Base-by-base conservation (phyloP, 257 asterid species). In the Jacaranda copaia region DNA sequence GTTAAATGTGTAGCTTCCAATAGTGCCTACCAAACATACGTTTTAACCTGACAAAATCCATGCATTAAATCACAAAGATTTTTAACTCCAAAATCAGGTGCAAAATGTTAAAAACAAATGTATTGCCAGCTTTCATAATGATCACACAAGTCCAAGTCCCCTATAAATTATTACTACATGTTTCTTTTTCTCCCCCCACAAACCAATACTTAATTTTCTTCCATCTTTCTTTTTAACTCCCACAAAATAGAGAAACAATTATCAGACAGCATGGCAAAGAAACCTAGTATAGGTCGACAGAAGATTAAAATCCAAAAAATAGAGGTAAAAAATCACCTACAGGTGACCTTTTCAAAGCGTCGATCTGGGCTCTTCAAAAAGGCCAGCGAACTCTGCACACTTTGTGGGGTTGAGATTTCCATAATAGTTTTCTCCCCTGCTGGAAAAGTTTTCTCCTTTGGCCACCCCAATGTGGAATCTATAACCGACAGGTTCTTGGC, bases 291-390 rank as follows among this genome's bases (percentile, higher is more conserved):
- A 86, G 98, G 98, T 3, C 77, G 94, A 0, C 94, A 88, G 75
- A 91, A 88, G 90, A 91, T 91, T 77, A 90, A 93, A 59, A 89
- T 91, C 16, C 86, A 87, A n/a, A 93, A 91, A 79, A 93, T 93
- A 4, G 87, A 91, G 69, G 86, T 85, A 0, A 88, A 88, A 55
- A 89, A 84, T 36, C 96, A 91, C 77, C 81, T 91, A 0, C 94
- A 87, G 36, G 98, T 93, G 0, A 91, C 98, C 1, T 91, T 93
- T 61, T 89, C 97, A 8, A 93, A 91, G 39, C 91, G 96, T 0
- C 85, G 94, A 4, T 81, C 88, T 0, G 97, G 97, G 4, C 85
- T 91, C 0, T 89, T 87, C 87, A 91, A 93, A 35, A 93, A 93
- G 43, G 97, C 98, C 0, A 89, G 94, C 58, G 97, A 93, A 68